Evolutionary conservation across 352 stramenopile species (phyloP), one percentile per base, ranked within the genome.

Genomic region (Globisporangium okanoganense): DNA sequence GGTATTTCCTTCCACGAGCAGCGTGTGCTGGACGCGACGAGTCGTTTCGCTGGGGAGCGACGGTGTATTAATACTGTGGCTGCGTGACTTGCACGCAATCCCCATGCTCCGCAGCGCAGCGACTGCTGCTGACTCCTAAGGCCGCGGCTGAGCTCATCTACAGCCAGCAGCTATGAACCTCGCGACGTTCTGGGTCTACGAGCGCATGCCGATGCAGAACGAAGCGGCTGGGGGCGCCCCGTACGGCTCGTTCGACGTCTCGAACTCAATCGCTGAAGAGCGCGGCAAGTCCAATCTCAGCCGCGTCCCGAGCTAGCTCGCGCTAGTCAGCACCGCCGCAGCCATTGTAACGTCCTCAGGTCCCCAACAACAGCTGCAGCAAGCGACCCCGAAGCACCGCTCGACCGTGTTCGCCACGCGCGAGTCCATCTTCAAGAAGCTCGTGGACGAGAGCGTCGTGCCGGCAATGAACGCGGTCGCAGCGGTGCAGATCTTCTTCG

Each of bases 121-220:
- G 36, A n/a, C 36, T 43, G 36, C 36, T 14, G 36, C 36, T 43
- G 12, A 41, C 35, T 6, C 7, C 31, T 9, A 43, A 1, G 1
- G 20, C 13, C 22, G 22, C 4, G 18, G n/a, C n/a, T n/a, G n/a
- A n/a, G n/a, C n/a, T n/a, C n/a, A n/a, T n/a, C n/a, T n/a, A 7
- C 7, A 14, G 12, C 27, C 48, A 38, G 25, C 25, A 54, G 27
- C 27, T 1, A 88, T 88, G 79, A 75, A 89, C 66, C 64, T 89
- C 35, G 35, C 66, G 20, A 62, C 73, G 56, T 69, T 89, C 18
- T 89, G 79, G 79, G 61, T 56, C 9, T 72, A 72, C 24, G 79
- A 89, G 50, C 79, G 79, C 2, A 35, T 87, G 2, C 29, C 63
- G 9, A 58, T 62, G 14, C 38, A 66, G 18, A 25, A 68, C 13